Evolutionary conservation across 352 stramenopile species (phyloP).

Genomic region (Phytophthora foliorum): DNA sequence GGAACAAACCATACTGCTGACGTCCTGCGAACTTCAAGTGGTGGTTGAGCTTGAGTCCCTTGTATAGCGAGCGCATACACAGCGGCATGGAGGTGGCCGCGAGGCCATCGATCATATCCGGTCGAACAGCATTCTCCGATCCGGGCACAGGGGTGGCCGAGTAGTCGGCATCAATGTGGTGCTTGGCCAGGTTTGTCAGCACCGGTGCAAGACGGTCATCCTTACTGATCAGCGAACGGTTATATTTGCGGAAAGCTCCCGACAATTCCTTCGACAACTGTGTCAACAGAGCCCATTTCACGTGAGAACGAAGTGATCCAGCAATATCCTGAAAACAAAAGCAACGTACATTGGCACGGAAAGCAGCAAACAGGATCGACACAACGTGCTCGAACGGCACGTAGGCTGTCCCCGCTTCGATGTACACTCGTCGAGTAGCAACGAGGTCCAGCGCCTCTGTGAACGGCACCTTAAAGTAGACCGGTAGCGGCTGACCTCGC

Average conservation of each 20-base stretch:
- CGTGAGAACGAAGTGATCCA: slow-evolving; percentile 4
- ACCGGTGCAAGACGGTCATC: slow-evolving; percentile 95
- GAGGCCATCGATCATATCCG: slow-evolving; percentile 93
- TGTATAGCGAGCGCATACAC: slow-evolving; percentile 98
- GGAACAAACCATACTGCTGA: slow-evolving; percentile 98
- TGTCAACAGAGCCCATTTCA: not conserved
- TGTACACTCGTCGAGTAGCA: slow-evolving; percentile 91
- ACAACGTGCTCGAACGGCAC: slow-evolving; percentile 96
- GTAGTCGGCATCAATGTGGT: slow-evolving; percentile 96
- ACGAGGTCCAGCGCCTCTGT: slow-evolving; percentile 95
- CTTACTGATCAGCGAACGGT: slow-evolving; percentile 90
- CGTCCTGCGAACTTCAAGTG: slow-evolving; percentile 98
- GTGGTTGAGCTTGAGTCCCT: slow-evolving; percentile 94
- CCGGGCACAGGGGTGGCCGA: slow-evolving; percentile 50
- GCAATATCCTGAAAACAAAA: not conserved
- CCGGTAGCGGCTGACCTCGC: slow-evolving; percentile 56
- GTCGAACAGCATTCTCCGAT: slow-evolving; percentile 81
- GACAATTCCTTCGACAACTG: slow-evolving; percentile 94
- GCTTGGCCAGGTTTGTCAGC: slow-evolving; percentile 96
- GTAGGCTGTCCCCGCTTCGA: slow-evolving; percentile 95
- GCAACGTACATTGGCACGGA: slow-evolving; percentile 85
- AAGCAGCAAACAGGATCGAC: slow-evolving; percentile 94
- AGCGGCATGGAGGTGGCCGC: slow-evolving; percentile 95
- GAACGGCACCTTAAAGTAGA: slow-evolving; percentile 98
- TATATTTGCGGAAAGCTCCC: slow-evolving; percentile 89